Percentiles rank a stretch among this genome's conserved stretches.
phyloP scores from a whole-genome alignment of 1,284 basidiomycete species.

The Ustilago vetiveriae region DNA sequence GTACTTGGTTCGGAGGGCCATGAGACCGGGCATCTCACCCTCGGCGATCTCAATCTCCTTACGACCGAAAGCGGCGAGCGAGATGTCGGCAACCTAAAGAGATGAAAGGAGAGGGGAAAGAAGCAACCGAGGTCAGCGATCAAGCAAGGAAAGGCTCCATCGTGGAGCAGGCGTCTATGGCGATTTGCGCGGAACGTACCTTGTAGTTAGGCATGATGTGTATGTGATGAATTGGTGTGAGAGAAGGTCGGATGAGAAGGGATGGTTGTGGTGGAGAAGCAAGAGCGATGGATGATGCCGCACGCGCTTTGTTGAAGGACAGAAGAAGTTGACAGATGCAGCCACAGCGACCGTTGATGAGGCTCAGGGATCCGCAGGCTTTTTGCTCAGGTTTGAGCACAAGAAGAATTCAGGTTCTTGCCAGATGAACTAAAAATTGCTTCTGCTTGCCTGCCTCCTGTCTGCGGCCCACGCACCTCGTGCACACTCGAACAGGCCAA shows the following conservation, averaged over 20 bases:
- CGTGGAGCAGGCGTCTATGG: not conserved
- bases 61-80: constrained; percentile 94
- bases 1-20: constrained; percentile 73
- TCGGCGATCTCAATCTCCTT: constrained; percentile 99
- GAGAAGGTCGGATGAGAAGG: constrained; percentile 6
- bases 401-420: constrained; percentile 29
- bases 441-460: too few species aligned
- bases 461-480: too few species aligned
- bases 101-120: not conserved
- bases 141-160: not conserved
- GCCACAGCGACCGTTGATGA: not conserved
- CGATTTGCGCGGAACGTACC: constrained; percentile 13
- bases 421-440: constrained; percentile 11
- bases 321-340: constrained; percentile 12
- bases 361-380: too few species aligned
- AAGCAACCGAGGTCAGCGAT: constrained; percentile 1
- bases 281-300: constrained; percentile 1
- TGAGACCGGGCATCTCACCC: constrained; percentile 67
- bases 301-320: not conserved
- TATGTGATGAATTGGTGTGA: not conserved
- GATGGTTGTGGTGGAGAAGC: constrained; percentile 21
- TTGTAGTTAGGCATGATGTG: constrained; percentile 60
- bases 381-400: too few species aligned
- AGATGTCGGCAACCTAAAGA: constrained; percentile 76
- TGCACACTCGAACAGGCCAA: constrained; percentile 17